Base-by-base conservation (phyloP, 768 basidiomycete genomes). In the Leucocoprinus leucothites region DNA sequence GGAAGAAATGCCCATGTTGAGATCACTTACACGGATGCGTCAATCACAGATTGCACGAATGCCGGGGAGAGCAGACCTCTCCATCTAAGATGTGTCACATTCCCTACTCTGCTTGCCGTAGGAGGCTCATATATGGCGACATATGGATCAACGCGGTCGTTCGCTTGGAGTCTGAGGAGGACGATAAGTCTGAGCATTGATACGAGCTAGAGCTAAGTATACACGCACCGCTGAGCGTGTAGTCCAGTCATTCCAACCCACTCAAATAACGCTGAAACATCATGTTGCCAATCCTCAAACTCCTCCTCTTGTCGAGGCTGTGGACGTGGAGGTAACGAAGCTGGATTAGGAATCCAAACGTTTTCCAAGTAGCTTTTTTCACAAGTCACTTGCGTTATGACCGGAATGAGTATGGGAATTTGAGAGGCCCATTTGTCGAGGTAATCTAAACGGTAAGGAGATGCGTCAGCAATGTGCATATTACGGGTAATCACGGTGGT, bases 201-300 rank as follows among this genome's bases (percentile, higher is more conserved):
- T 31, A 31, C 4, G 38, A n/a, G 16, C 38, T 38, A 38, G 9
- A 38, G 16, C 38, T 38, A 38, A 4, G 14, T 18, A 31, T 21
- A 40, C 24, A 57, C 64, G 5, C 57, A 85, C 89, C 89, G 75
- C 63, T 87, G 85, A 1, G 89, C 74, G 13, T 82, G 86, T 3
- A 90, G 63, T 54, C 74, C 75, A 2, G 82, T 85, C 81, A 90
- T 79, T 6, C 87, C 89, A 7, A 82, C 74, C 89, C 89, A 91
- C 64, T 90, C 89, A 49, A 86, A 85, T 14, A 88, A 67, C 2
- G 63, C 67, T 7, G 68, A 64, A 41, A 80, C 67, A 7, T 72
- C 70, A 9, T 71, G 69, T 6, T 77, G 65, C 76, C 82, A 82
- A 53, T 84, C 82, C 42, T 84, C 82, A 8, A 61, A 26, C n/a